These are phyloP conservation scores for Petunia axillaris DNA, from an alignment of 257 asterid genomes.

Conservation along the genomic window DNA sequence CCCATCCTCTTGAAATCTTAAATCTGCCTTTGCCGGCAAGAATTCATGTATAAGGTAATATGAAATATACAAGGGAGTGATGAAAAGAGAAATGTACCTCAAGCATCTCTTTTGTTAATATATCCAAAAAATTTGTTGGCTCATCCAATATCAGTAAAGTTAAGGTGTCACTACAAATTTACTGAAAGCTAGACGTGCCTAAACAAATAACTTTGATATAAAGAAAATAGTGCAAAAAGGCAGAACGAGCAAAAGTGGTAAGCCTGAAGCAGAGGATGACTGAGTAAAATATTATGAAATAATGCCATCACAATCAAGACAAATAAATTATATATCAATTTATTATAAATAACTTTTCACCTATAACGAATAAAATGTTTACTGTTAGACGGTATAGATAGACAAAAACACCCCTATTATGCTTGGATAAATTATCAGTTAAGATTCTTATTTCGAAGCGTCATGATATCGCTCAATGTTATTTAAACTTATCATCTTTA, in stretches of 20 bases:
- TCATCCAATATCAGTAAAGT: constrained; percentile 91
- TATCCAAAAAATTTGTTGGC: constrained; percentile 96
- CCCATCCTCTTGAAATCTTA: no score
- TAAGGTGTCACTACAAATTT: constrained; percentile 96
- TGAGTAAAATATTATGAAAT: not conserved
- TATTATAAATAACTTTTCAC: not conserved
- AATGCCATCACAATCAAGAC: not conserved
- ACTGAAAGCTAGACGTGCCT: constrained; percentile 99
- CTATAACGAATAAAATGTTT: not conserved
- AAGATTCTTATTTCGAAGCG: not conserved
- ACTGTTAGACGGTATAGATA: not conserved
- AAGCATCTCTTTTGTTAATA: constrained; percentile 98
- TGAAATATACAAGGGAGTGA: not conserved
- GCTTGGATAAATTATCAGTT: not conserved
- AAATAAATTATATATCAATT: not conserved
- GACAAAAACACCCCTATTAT: not conserved
- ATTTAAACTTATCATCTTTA: no score
- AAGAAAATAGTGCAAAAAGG: not conserved
- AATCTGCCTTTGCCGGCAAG: constrained; percentile 44
- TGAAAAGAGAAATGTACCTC: constrained; percentile 58
- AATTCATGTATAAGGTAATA: not conserved
- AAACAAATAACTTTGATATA: constrained; percentile 9
- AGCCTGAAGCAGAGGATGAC: not conserved
- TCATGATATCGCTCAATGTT: not conserved
- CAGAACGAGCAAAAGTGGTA: not conserved